phyloP scores from a whole-genome alignment of 2,329 filamentous ascomycete species.

The Hypoxylon sp. region DNA sequence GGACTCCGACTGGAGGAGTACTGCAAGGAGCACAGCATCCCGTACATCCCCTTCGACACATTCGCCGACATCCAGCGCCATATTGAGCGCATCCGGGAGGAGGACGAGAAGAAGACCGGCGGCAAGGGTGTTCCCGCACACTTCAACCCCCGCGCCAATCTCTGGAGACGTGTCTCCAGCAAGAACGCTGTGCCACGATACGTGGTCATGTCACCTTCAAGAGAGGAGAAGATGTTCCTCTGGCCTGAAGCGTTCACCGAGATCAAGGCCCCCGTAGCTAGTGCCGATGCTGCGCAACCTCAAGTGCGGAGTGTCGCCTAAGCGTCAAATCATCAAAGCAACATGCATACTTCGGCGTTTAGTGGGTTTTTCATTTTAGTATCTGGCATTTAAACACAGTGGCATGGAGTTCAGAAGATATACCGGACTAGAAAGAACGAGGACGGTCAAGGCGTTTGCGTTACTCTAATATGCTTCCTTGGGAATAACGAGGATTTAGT shows the following conservation, averaged over 20 bases:
- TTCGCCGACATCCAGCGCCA: slow-evolving; percentile 72
- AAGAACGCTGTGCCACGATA: slow-evolving; percentile 58
- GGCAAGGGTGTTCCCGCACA: slow-evolving; percentile 65
- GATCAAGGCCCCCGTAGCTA: slow-evolving; percentile 47
- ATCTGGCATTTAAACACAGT: slow-evolving; percentile 11
- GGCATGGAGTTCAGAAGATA: slow-evolving; percentile 22
- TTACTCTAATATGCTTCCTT: too few relatives aligned
- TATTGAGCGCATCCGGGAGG: slow-evolving; percentile 63
- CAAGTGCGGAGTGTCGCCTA: slow-evolving; percentile 21
- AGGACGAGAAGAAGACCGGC: slow-evolving; percentile 68
- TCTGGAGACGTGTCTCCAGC: slow-evolving; percentile 71
- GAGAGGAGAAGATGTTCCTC: slow-evolving; percentile 69
- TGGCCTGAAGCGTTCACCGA: slow-evolving; percentile 68
- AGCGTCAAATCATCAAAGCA: too few relatives aligned
- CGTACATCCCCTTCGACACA: slow-evolving; percentile 69
- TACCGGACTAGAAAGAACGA: slow-evolving; percentile 7
- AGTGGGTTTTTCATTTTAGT: slow-evolving; percentile 3
- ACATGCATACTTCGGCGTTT: slow-evolving; percentile 22
- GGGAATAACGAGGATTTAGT: too few relatives aligned
- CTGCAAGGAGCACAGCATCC: slow-evolving; percentile 67
- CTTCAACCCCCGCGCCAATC: slow-evolving; percentile 74
- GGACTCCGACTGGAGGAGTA: slow-evolving; percentile 72
- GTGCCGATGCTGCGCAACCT: slow-evolving; percentile 16
- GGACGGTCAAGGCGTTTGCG: slow-evolving; percentile 3
- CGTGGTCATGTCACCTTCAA: slow-evolving; percentile 51